Conservation (phyloP, 2,329 filamentous ascomycete genomes). For the Teratosphaeria pseudoeucalypti region DNA sequence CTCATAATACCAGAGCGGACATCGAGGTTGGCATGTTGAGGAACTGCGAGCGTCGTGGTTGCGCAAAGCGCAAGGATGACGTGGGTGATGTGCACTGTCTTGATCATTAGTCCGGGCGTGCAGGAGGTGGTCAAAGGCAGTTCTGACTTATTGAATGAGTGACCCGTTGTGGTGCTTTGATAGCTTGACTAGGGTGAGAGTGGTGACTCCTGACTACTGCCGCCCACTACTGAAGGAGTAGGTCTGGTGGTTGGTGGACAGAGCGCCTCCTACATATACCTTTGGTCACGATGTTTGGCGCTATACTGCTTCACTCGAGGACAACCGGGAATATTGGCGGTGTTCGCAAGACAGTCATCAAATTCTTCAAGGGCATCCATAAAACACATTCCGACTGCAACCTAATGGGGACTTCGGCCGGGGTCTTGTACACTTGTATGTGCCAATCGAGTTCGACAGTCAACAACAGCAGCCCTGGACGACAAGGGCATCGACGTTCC, state of each 20-base stretch:
- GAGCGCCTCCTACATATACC: not conserved
- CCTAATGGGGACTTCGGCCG: no score
- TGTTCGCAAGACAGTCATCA: not conserved
- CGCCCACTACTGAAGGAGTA: no score
- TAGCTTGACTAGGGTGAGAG: not conserved
- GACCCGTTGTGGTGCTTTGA: not conserved
- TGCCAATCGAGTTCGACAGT: not conserved
- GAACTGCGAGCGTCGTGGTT: not conserved
- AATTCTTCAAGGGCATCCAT: not conserved
- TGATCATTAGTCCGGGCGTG: not conserved
- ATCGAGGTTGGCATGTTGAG: not conserved
- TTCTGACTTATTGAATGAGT: not conserved
- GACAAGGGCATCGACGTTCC: not conserved
- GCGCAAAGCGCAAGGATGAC: not conserved
- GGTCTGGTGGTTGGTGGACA: not conserved
- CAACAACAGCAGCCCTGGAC: not conserved
- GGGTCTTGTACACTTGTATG: not conserved
- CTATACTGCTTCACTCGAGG: not conserved
- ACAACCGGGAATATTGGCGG: not conserved
- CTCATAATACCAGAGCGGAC: not conserved
- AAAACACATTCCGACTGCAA: not conserved
- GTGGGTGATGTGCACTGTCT: not conserved
- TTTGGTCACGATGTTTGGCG: not conserved
- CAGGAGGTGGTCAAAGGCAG: not conserved
- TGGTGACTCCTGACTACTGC: no score